Conservation (phyloP, 768 basidiomycete species). For the Russula compacta region DNA sequence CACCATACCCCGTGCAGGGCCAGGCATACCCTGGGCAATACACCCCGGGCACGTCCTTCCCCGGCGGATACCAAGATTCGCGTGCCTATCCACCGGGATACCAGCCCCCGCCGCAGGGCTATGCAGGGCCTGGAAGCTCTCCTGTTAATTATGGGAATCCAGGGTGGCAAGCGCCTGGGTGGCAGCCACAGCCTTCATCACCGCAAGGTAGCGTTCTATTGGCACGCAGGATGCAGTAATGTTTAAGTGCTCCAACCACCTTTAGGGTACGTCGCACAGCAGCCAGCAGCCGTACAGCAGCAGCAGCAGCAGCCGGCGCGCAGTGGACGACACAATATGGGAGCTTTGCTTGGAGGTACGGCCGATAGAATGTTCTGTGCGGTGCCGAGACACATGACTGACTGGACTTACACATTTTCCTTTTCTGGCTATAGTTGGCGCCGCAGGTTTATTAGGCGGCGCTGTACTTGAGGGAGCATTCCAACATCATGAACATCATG, state of each 20-base stretch:
- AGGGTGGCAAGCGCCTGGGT: slow-evolving; percentile 10
- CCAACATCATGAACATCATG: slow-evolving; percentile 34
- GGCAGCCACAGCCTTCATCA: slow-evolving; percentile 11
- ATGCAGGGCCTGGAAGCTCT: slow-evolving; percentile 15
- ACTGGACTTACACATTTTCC: neutral
- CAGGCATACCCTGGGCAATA: slow-evolving; percentile 20
- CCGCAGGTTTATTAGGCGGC: slow-evolving; percentile 61
- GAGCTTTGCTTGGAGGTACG: slow-evolving; percentile 1
- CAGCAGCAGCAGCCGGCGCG: neutral
- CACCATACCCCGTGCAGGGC: slow-evolving; percentile 23
- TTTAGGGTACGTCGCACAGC: slow-evolving; percentile 8
- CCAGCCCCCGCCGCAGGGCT: neutral
- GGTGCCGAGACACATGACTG: neutral
- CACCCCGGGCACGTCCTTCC: slow-evolving; percentile 18
- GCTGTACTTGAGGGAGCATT: slow-evolving; percentile 43
- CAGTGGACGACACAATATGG: neutral
- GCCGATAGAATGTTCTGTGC: neutral
- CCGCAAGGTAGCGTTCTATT: slow-evolving; percentile 7
- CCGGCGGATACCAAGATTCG: slow-evolving; percentile 21
- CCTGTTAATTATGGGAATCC: slow-evolving; percentile 18
- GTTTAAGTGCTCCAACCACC: neutral
- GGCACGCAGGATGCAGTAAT: neutral
- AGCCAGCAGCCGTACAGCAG: neutral
- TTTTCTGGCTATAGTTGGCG: slow-evolving; percentile 30
- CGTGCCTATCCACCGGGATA: neutral